Conservation (phyloP, 768 basidiomycete genomes). For the Leccinum truebloodii region DNA sequence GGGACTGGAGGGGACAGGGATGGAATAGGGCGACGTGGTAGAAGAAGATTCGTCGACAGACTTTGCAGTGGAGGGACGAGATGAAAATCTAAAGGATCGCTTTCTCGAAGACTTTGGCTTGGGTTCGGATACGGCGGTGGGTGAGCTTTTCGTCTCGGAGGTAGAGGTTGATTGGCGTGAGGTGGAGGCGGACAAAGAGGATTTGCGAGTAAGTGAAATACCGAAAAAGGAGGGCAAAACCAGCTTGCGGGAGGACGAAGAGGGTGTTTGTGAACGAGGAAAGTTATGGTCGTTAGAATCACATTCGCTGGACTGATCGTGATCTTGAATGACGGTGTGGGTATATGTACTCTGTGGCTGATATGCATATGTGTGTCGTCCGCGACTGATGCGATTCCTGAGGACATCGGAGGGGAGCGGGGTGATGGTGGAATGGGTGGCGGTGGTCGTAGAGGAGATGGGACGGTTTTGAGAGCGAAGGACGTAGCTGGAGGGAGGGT, state of each 20-base stretch:
- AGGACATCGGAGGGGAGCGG: conserved; percentile 52
- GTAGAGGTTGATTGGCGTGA: conserved; percentile 17
- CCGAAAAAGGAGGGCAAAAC: conserved; percentile 29
- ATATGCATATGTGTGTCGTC: conserved; percentile 21
- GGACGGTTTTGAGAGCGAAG: conserved; percentile 58
- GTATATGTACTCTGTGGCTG: conserved; percentile 17
- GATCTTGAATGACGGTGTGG: conserved; percentile 12
- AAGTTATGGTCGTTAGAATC: conserved; percentile 23
- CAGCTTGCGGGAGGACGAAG: conserved; percentile 27
- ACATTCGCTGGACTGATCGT: conserved; percentile 15
- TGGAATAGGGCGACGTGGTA: conserved; percentile 23
- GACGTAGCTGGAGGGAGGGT: conserved; percentile 22
- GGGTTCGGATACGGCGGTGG: conserved; percentile 22
- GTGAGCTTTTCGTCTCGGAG: conserved; percentile 26
- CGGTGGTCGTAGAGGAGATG: conserved; percentile 63
- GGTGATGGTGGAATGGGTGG: conserved; percentile 60
- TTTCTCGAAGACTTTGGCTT: conserved; percentile 23
- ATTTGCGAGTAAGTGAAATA: conserved; percentile 29
- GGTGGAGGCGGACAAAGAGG: conserved; percentile 24
- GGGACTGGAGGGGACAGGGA: conserved; percentile 32
- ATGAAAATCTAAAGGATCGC: conserved; percentile 33
- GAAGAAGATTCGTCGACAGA: conserved; percentile 21
- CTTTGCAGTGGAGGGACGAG: conserved; percentile 34
- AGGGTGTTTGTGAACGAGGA: conserved; percentile 32
- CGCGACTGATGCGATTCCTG: conserved; percentile 18